Evolutionary conservation across 805 yeast species (phyloP), one percentile per base, ranked within the genome.

Genomic region (Zygosaccharomyces bailii): DNA sequence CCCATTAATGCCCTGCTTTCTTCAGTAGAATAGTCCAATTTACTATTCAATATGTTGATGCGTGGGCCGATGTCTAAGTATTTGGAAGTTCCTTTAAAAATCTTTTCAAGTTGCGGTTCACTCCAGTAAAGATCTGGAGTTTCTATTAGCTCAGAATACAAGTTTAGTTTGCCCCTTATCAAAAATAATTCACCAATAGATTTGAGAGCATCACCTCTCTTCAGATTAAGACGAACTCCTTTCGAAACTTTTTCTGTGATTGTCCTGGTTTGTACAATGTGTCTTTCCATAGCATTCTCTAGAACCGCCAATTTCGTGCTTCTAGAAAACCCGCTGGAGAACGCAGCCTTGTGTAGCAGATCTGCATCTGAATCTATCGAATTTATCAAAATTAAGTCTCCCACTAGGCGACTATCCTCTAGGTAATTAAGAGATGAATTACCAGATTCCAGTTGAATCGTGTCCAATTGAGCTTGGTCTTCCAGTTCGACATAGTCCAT

Each of bases 51-150:
- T 27, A 89, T 87, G 23, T 79, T 72, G 38, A 89, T 85, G 49
- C 97, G 71, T 4, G 91, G 85, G 23, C 74, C 72, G 23, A 90
- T 80, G 56, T 90, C 97, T 44, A 90, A 69, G 17, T 77, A 78
- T 38, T 75, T 75, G 0, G 95, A 84, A 5, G 87, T 80, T 14
- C 78, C 73, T 39, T 80, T 76, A 63, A 87, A 90, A 7, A 88
- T 79, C 43, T 74, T 73, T 59, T 90, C 97, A 43, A 90, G 69
- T 25, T 80, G 79, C 1, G 96, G 95, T 59, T 89, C 96, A 36
- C 87, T 77, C 97, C 97, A 90, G 64, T 89, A 90, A 34, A 88
- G 66, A 61, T 90, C 97, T 0, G 97, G 97, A 0, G 95, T 87
- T 55, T 89, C 96, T 23, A 87, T 86, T 47, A 90, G 72, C 57